These are phyloP conservation scores for Monilinia polystroma DNA, from an alignment of 2,329 filamentous ascomycete species.

Conservation along the genomic window DNA sequence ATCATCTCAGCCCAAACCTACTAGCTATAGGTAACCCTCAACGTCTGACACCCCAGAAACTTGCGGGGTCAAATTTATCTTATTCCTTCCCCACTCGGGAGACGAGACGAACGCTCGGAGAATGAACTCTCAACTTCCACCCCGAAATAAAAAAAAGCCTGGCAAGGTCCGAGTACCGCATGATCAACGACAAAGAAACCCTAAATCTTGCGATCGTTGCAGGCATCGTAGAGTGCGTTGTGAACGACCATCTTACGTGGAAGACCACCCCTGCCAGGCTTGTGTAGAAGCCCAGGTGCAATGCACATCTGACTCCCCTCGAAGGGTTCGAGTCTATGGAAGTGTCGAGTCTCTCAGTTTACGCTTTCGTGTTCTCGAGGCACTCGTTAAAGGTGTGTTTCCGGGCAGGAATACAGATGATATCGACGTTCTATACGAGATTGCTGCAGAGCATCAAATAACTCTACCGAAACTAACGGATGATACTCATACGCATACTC, in stretches of 20 bases:
- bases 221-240: constrained; percentile 43
- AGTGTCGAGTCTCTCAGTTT: constrained; percentile 48
- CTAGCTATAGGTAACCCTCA: too few species aligned
- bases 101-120: too few species aligned
- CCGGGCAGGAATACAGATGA: constrained; percentile 43
- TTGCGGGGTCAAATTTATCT: not conserved
- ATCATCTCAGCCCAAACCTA: too few species aligned
- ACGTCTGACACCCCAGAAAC: too few species aligned
- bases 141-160: constrained; percentile 30
- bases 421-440: constrained; percentile 43
- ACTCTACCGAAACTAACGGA: constrained; percentile 41
- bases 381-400: constrained; percentile 45
- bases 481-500: constrained; percentile 29
- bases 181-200: constrained; percentile 41
- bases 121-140: too few species aligned
- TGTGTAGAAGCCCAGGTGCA: constrained; percentile 43
- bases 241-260: constrained; percentile 32
- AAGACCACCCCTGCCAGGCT: constrained; percentile 41
- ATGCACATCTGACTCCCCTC: constrained; percentile 46
- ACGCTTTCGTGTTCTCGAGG: constrained; percentile 46
- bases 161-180: constrained; percentile 41
- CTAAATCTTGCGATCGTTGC: constrained; percentile 43
- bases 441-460: constrained; percentile 44
- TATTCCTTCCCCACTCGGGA: too few species aligned
- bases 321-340: constrained; percentile 48